Base-by-base conservation (phyloP, 768 basidiomycete genomes). In the Gymnopilus dilepis region DNA sequence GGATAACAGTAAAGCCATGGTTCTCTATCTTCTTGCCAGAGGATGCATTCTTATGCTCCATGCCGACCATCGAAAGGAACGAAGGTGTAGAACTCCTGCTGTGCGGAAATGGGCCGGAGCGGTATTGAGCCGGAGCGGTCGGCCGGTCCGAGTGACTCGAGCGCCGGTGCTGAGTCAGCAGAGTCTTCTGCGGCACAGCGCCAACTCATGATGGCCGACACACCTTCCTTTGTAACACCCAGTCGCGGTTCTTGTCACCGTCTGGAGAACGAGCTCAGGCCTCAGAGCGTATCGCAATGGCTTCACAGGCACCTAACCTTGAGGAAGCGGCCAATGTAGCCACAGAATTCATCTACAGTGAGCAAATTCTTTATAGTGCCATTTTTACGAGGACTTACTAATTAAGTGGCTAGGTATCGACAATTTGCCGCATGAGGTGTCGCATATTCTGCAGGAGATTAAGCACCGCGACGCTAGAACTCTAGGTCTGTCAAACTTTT, bases 261-360 rank as follows among this genome's bases (percentile, higher is more conserved):
- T 47, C 45, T 37, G 31, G 41, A 12, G 37, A 17, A 55, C 54
- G 38, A 57, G 22, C 31, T 17, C 15, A 34, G 21, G 11, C 26
- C 33, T 30, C 8, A 15, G 3, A 12, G 12, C 5, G 1, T 15
- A 2, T 38, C n/a, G 24, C n/a, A 41, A 76, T 77, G 70, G 74
- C 70, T 47, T 63, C 72, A 3, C 43, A 61, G 50, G 57, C 60
- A n/a, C 80, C 80, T 56, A 82, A 80, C 64, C 63, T 81, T 34
- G 84, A 86, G 66, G 84, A 86, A 67, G 84, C 84, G 0, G 78
- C 82, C 1, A 82, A 78, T 53, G 75, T 86, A 34, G 82, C 83
- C 15, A 78, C 81, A 1, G 84, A 86, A 69, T 86, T 82, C 71
- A 82, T 86, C 45, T 84, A 84, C 71, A 84, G 84, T 83, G 31